Evolutionary conservation across 306 rosid species (phyloP), one percentile per base, ranked within the genome.

Genomic region (Ormosia emarginata): DNA sequence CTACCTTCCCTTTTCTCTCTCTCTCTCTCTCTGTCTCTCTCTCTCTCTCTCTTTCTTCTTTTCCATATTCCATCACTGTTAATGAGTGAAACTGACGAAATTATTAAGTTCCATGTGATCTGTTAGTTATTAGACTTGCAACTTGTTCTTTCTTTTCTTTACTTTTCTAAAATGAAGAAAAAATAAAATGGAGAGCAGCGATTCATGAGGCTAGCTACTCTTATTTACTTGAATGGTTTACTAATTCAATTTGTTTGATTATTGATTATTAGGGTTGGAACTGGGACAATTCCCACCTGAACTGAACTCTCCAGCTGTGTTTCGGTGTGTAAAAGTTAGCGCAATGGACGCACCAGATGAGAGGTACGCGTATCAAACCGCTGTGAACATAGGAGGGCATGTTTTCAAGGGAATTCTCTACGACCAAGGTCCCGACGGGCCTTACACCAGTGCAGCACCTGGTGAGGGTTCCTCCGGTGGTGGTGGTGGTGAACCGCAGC

Each of bases 341-440:
- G 88, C 97, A 34, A 85, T 96, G 90, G 97, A 93, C 78, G 93
- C 90, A 64, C 85, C 83, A 11, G 98, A 92, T 7, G 99, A 96
- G n/a, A 92, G 95, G 59, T 92, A 85, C 74, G 99, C 97, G 11
- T 96, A 93, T 85, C 98, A 96, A 84, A 92, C 99, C 14, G 97
- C 98, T 6, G 91, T 96, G 30, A 96, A 91, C 88, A 96, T 96
- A 61, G 97, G 97, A 78, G 99, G 99, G 3, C 96, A 92, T 63
- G 90, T 93, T 44, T 96, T 93, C 94, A 96, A 90, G 68, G 99
- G 99, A 76, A 90, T 96, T 84, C 92, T 96, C 37, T 96, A 96
- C 57, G 98, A 96, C 63, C 98, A 93, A 82, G 98, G 99, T 7
- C 78, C 66, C 0, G 98, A 92, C 4, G 55, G 70, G 53, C 83